phyloP scores from a whole-genome alignment of 192 early-diverging fungal genomes.

The Umbelopsis ramanniana region DNA sequence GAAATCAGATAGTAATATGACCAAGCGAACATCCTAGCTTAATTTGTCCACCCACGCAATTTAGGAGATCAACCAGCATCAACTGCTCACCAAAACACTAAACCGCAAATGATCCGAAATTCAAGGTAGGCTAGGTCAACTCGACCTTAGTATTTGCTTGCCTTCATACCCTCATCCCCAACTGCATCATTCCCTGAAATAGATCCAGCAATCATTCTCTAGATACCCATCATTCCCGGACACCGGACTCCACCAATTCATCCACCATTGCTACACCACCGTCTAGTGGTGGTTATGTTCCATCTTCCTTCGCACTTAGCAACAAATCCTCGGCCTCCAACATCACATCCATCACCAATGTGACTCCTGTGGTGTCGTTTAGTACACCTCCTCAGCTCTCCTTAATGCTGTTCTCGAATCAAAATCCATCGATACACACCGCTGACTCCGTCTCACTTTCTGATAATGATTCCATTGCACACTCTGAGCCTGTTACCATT shows the following conservation, averaged over 20 bases:
- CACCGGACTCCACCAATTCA: neutral
- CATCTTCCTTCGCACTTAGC: neutral
- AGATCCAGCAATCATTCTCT: conserved; percentile 1
- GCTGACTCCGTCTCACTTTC: neutral
- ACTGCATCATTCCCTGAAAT: too few relatives aligned
- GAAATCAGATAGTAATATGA: too few relatives aligned
- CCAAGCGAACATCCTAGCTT: neutral
- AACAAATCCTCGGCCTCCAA: conserved; percentile 19
- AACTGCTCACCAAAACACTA: neutral
- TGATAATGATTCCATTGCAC: neutral
- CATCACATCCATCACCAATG: conserved; percentile 7
- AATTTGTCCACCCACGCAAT: neutral
- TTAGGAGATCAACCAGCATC: neutral
- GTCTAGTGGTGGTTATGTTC: neutral
- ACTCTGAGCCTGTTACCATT: neutral
- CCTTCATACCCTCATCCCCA: too few relatives aligned
- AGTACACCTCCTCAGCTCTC: conserved; percentile 15
- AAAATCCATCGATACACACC: neutral
- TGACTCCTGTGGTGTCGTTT: conserved; percentile 8
- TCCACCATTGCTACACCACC: conserved; percentile 12
- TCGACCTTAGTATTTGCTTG: too few relatives aligned
- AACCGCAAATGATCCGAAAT: conserved; percentile 10
- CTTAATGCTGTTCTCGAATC: conserved; percentile 13
- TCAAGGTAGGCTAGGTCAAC: neutral
- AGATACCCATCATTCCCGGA: conserved; percentile 15